Conservation (phyloP, 106 monocot species). For the Acorus gramineus region DNA sequence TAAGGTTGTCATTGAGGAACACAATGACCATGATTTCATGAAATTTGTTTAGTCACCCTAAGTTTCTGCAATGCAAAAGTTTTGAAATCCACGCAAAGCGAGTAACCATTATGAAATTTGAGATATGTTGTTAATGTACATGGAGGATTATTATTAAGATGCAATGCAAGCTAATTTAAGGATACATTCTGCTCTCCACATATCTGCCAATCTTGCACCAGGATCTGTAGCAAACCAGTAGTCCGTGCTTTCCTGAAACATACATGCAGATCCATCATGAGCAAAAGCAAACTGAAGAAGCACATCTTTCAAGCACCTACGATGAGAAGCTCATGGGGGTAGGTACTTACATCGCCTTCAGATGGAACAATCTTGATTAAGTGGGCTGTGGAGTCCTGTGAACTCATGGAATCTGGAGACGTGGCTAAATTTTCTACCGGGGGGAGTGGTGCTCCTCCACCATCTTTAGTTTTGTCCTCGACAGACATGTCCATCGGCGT, state of each 20-base stretch:
- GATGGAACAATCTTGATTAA: conserved; percentile 49
- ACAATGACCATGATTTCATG: too few species aligned
- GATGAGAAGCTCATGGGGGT: not conserved
- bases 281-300: not conserved
- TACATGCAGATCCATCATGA: not conserved
- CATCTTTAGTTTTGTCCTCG: conserved; percentile 6
- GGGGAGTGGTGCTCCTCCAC: not conserved
- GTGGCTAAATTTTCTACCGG: not conserved
- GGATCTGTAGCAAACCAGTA: conserved; percentile 68
- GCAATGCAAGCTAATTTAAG: not conserved
- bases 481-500: conserved; percentile 3
- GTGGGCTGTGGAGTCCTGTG: conserved; percentile 17
- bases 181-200: conserved; percentile 48
- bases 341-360: conserved; percentile 39
- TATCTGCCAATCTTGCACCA: conserved; percentile 36
- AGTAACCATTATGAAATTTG: too few species aligned
- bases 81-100: too few species aligned
- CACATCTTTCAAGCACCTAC: not conserved
- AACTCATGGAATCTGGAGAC: conserved; percentile 15
- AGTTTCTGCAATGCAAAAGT: too few species aligned
- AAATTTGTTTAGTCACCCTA: too few species aligned
- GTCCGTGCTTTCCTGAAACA: conserved; percentile 32
- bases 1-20: too few species aligned
- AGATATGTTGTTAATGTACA: too few species aligned
- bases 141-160: too few species aligned